Conservation (phyloP, 495 filamentous ascomycete genomes). For the Penicillium atrosanguineum region DNA sequence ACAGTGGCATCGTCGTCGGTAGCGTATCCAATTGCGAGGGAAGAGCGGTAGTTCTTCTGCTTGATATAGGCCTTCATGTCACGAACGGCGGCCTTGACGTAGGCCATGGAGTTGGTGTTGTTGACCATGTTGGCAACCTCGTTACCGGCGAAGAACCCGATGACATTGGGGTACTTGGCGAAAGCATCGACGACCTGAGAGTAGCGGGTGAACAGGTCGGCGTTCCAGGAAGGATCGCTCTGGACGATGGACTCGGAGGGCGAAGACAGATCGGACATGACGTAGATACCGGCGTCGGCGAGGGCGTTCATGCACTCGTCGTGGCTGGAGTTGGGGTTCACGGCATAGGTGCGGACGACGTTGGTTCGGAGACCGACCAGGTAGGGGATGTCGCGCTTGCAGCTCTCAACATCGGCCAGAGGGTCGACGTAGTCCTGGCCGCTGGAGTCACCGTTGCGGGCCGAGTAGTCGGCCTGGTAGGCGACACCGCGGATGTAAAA, state of each 20-base stretch:
- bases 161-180: conserved; percentile 76
- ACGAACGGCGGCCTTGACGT: conserved; percentile 95
- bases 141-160: conserved; percentile 98
- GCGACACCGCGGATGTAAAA: conserved; percentile 92
- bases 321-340: conserved; percentile 79
- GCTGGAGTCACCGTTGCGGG: conserved; percentile 37
- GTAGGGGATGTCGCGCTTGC: conserved; percentile 83
- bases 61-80: conserved; percentile 95
- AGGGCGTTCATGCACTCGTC: conserved; percentile 80
- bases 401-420: conserved; percentile 65
- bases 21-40: conserved; percentile 87
- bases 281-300: conserved; percentile 89
- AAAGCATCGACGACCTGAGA: conserved; percentile 82
- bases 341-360: conserved; percentile 89
- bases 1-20: conserved; percentile 87
- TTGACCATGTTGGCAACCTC: conserved; percentile 84
- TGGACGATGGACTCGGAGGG: conserved; percentile 82
- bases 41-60: conserved; percentile 63
- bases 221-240: conserved; percentile 72
- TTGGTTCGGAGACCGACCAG: conserved; percentile 78
- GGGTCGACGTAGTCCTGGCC: conserved; percentile 58
- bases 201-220: conserved; percentile 76
- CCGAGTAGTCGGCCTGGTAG: conserved; percentile 67
- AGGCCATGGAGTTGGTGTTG: conserved; percentile 86
- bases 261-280: conserved; percentile 85